Base-by-base conservation (phyloP, 495 filamentous ascomycete species). In the Astrothelium subdiscretum region DNA sequence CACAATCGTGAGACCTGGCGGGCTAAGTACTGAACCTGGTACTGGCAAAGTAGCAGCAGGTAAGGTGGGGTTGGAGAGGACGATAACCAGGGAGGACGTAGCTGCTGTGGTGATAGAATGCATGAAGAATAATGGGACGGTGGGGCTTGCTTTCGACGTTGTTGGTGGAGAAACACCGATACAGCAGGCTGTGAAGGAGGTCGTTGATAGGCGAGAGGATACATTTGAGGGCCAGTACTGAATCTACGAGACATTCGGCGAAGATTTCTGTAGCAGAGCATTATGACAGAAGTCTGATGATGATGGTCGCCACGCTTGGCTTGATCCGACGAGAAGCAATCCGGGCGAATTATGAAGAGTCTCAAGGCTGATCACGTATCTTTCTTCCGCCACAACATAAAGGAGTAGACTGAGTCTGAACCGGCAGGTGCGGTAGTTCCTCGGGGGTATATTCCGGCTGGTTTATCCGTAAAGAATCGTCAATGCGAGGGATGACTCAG, bases 1-100 rank as follows among this genome's bases (percentile, higher is more conserved):
- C 59, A 75, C 72, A 4, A 75, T 75, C 58, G 67, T 75, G 60
- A 57, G 72, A 43, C 71, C 72, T 24, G 69, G 66, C 8, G 65
- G 65, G 31, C 64, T 72, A 42, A 66, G 57, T 20, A 59, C 67
- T 5, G 70, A 69, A 20, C 58, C 62, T 31, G 58, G 59, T 32
- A 69, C 42, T 13, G 72, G 71, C 18, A 71, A 62, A 42, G 57
- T 73, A 13, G 65, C 24, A n/a, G 71, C 72, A 1, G 72, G 72
- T 2, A 68, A 68, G 62, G 66, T 68, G 35, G 58, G 63, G 31
- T 26, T 68, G 48, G 61, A 38, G 32, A 42, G 44, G 26, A 65
- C 61, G 54, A 62, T 66, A n/a, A 61, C 64, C 24, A 20, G 72
- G n/a, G 70, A 73, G 60, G 72, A 75, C 59, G 72, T 75, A 4